Percentiles rank a stretch among this genome's conserved stretches.
These are phyloP conservation scores for Gautieria morchelliformis DNA, from an alignment of 768 basidiomycete genomes.

Conservation along the genomic window DNA sequence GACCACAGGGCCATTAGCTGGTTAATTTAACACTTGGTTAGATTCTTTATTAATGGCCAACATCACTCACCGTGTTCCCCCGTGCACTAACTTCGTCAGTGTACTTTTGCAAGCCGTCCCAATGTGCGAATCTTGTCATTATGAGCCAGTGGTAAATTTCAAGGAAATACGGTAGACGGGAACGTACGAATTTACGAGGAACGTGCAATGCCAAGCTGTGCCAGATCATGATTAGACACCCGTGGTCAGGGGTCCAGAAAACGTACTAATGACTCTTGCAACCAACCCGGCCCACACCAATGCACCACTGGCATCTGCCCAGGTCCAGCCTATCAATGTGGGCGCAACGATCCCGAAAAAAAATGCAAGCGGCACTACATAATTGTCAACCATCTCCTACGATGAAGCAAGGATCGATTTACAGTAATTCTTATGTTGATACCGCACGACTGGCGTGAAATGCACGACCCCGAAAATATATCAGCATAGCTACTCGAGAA, in stretches of 20 bases:
- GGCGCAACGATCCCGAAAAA: conserved; percentile 53
- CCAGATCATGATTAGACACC: neutral
- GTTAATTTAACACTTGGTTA: neutral
- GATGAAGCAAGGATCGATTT: neutral
- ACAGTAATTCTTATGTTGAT: conserved; percentile 67
- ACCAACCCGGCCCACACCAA: conserved; percentile 68
- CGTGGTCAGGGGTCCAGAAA: neutral
- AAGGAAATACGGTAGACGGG: neutral
- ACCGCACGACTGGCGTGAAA: conserved; percentile 42
- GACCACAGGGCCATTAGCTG: conserved; percentile 63
- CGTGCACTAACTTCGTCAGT: conserved; percentile 72
- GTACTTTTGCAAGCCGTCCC: conserved; percentile 73
- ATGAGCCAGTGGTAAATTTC: neutral
- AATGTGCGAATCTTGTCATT: conserved; percentile 54
- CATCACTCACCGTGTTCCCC: conserved; percentile 53
- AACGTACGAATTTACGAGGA: conserved; percentile 59
- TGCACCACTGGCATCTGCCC: conserved; percentile 57
- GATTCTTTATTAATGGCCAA: neutral
- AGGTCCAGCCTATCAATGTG: conserved; percentile 39
- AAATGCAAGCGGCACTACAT: conserved; percentile 51
- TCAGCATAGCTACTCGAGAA: neutral
- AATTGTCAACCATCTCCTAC: neutral
- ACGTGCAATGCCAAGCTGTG: conserved; percentile 64
- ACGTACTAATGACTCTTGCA: conserved; percentile 48
- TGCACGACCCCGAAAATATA: neutral